Evolutionary conservation across 2,329 filamentous ascomycete genomes (phyloP).

Genomic region (Penicillium sp.): DNA sequence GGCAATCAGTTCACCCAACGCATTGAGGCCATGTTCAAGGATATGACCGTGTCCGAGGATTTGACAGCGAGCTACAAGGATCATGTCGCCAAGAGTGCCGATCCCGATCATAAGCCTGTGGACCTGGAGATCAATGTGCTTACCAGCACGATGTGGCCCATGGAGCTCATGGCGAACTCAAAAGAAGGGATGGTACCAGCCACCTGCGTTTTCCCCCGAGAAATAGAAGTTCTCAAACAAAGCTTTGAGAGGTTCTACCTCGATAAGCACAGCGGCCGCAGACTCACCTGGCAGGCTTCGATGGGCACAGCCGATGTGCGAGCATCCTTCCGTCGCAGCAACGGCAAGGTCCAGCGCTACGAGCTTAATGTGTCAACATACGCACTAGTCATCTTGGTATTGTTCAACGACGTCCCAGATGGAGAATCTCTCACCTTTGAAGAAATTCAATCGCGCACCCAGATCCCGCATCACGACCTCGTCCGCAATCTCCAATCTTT

Average conservation of each 20-base stretch:
- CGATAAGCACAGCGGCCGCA: conserved; percentile 80
- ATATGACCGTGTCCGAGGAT: conserved; percentile 85
- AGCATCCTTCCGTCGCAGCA: conserved; percentile 70
- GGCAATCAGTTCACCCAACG: conserved; percentile 92
- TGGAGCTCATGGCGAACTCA: conserved; percentile 72
- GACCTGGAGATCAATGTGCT: conserved; percentile 84
- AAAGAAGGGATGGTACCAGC: conserved; percentile 50
- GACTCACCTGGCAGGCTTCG: conserved; percentile 76
- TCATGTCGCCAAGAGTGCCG: conserved; percentile 61
- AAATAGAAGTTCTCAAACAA: conserved; percentile 72
- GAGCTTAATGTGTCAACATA: conserved; percentile 92
- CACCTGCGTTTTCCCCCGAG: conserved; percentile 69
- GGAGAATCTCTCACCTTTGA: conserved; percentile 60
- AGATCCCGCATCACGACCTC: conserved; percentile 73
- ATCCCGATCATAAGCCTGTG: conserved; percentile 61
- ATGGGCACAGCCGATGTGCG: conserved; percentile 85
- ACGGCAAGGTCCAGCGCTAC: conserved; percentile 73
- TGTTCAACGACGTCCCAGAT: conserved; percentile 76
- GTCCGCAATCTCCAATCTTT: conserved; percentile 77
- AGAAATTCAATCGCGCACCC: conserved; percentile 79
- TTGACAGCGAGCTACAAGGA: conserved; percentile 74
- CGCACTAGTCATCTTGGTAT: conserved; percentile 81
- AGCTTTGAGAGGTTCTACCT: conserved; percentile 90
- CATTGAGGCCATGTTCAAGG: conserved; percentile 96
- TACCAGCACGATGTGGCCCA: conserved; percentile 92